A percentile compares a stretch with the other conserved stretches of the same genome.
phyloP scores from a whole-genome alignment of 345 rosid genomes.

The Eucalyptus polyanthemos region DNA sequence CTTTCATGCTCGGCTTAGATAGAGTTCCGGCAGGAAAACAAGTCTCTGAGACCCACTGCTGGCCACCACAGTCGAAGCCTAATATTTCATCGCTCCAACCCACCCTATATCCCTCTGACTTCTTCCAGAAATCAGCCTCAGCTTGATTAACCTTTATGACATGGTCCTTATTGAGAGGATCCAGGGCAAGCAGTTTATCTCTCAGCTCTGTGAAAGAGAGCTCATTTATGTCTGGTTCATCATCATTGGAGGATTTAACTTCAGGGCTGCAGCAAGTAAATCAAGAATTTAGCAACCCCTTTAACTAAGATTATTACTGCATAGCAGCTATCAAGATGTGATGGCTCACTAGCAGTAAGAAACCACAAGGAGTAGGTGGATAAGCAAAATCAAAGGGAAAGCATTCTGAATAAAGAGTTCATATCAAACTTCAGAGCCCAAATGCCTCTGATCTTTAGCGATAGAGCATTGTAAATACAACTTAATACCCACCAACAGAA shows the following conservation, averaged over 20 bases:
- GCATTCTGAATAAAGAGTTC: background rate
- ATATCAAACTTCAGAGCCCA: background rate
- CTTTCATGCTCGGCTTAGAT: conserved; percentile 83
- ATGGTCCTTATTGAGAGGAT: conserved; percentile 84
- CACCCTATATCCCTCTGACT: conserved; percentile 89
- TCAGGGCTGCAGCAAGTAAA: conserved; percentile 35
- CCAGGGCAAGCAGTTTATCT: conserved; percentile 83
- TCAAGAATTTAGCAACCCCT: background rate
- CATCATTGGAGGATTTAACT: conserved; percentile 27
- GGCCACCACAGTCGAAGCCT: conserved; percentile 99
- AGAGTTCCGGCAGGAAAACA: conserved; percentile 93
- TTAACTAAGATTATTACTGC: background rate
- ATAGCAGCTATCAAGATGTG: background rate
- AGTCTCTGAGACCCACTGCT: conserved; percentile 97
- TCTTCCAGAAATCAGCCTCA: conserved; percentile 96
- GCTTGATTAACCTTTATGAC: conserved; percentile 70
- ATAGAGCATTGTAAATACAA: background rate
- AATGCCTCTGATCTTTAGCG: background rate
- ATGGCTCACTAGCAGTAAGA: background rate
- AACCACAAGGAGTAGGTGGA: background rate
- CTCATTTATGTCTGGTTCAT: conserved; percentile 47
- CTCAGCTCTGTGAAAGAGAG: conserved; percentile 83
- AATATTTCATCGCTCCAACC: conserved; percentile 97
- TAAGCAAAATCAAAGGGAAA: background rate
- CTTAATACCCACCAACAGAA: background rate